Base-by-base conservation (phyloP, 208 protist species). In the Trypanosoma avium region DNA sequence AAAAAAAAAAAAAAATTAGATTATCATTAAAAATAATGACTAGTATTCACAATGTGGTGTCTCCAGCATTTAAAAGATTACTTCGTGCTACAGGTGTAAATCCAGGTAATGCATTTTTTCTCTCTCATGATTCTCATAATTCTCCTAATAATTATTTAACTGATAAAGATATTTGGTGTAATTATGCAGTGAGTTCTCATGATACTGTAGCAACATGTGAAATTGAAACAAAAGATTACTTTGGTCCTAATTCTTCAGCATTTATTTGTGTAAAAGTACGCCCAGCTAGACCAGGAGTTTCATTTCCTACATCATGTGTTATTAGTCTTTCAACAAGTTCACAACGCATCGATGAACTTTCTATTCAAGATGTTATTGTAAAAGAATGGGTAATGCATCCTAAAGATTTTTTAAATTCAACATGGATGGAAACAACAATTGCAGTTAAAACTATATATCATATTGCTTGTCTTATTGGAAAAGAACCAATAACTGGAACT, bases 241-340 rank as follows among this genome's bases (percentile, higher is more conserved):
- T 86, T 56, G 56, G 57, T 19, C 43, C 71, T 0, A 47, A 57
- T 0, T 83, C 84, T 10, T 26, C 42, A 13, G 64, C 73, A 15
- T 30, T 69, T 22, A 67, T 90, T 50, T 54, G 53, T 32, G 43
- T 91, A 24, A 29, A 59, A 13, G 75, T 78, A 24, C 42, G 57
- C 13, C 78, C 84, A 7, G 65, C 53, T 1, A 27, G 0, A n/a
- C 29, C 70, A 24, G 73, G 78, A 26, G 54, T 61, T n/a, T 64
- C 64, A 38, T 90, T 87, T 49, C 84, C 84, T 33, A 76, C 74
- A 0, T 69, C 67, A 8, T 90, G 84, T 35, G 68, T 86, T 7
- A 53, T 90, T 13, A 79, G 72, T 26, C 70, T 90, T 9, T 75
- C 77, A n/a, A 83, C 79, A 1, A 66, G 57, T 46, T 67, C 66